Percentiles rank a stretch among this genome's conserved stretches.
phyloP scores from a whole-genome alignment of 768 basidiomycete genomes.

The Boletus edulis region DNA sequence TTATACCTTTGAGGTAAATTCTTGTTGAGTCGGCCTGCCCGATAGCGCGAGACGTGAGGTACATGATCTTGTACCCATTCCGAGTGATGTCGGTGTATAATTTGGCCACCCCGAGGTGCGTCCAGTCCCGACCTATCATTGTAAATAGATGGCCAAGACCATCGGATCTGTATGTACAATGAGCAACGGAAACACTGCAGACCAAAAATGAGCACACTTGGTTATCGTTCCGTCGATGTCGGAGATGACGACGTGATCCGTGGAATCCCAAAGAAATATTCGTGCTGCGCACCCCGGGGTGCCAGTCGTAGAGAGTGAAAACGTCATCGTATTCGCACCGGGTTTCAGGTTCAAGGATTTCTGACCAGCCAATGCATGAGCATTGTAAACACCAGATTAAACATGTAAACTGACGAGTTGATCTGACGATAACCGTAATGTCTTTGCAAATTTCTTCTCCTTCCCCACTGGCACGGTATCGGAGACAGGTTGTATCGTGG shows the following conservation, averaged over 20 bases:
- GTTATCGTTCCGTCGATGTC: slow-evolving; percentile 99
- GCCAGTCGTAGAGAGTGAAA: slow-evolving; percentile 84
- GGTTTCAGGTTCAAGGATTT: slow-evolving; percentile 82
- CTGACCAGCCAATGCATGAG: slow-evolving; percentile 37
- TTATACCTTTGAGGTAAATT: slow-evolving; percentile 91
- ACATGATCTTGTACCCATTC: slow-evolving; percentile 98
- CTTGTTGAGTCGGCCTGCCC: slow-evolving; percentile 97
- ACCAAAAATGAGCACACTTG: slow-evolving; percentile 56
- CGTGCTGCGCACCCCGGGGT: slow-evolving; percentile 83
- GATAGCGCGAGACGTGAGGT: slow-evolving; percentile 94
- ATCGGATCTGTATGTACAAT: slow-evolving; percentile 64
- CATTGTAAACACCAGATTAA: not conserved
- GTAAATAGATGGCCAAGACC: slow-evolving; percentile 96
- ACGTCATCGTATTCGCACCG: slow-evolving; percentile 90
- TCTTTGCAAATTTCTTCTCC: slow-evolving; percentile 79
- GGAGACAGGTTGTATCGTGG: slow-evolving; percentile 27
- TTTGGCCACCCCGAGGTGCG: slow-evolving; percentile 94
- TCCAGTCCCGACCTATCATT: slow-evolving; percentile 98
- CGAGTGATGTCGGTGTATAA: slow-evolving; percentile 92
- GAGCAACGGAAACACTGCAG: not conserved
- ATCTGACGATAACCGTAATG: slow-evolving; percentile 88
- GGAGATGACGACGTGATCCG: slow-evolving; percentile 86
- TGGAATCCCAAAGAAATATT: slow-evolving; percentile 95
- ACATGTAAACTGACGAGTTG: slow-evolving; percentile 64
- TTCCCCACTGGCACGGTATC: slow-evolving; percentile 6